Base-by-base conservation (phyloP, 306 rosid species). In the Ochetophila trinervis region DNA sequence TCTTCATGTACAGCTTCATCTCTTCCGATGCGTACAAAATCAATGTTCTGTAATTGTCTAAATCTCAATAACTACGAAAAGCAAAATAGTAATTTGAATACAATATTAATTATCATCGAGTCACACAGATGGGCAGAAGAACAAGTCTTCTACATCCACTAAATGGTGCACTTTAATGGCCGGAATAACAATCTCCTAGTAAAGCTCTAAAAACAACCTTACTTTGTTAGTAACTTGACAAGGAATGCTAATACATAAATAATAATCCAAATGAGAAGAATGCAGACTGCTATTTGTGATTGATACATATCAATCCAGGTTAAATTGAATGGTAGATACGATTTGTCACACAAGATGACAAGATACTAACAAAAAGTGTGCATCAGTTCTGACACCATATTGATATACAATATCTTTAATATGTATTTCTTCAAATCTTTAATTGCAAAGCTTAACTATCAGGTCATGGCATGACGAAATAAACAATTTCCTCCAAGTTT, bases 21-120 rank as follows among this genome's bases (percentile, higher is more conserved):
- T 74, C 96, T 89, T 76, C 98, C 98, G 65, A 92, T 79, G 36
- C 98, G 91, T 53, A 92, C 49, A 84, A 89, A 92, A 79, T 92
- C 93, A 67, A 92, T 81, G 48, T 82, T 85, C 96, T 92, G 74
- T 70, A 74, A 70, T 67, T 44, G 55, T 71, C 71, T 42, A 74
- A 30, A 68, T 73, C 78, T 67, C 73, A 74, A 60, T 59, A 37
- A 44, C 63, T 63, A 32, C 49, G 57, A 62, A 67, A 67, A 16
- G 32, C 35, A 32, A 57, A 12, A 16, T 49, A 66, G 24, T 44
- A 49, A 35, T 20, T 63, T 60, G 14, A 72, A 57, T 40, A 30
- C 48, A 23, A 65, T 44, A 6, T 37, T 21, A 32, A 34, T 30
- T 14, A 53, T 50, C 62, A 44, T 15, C 35, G 16, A 53, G 17